Base-by-base conservation (phyloP, 73 alveolate genomes). In the Stentor roeselii region DNA sequence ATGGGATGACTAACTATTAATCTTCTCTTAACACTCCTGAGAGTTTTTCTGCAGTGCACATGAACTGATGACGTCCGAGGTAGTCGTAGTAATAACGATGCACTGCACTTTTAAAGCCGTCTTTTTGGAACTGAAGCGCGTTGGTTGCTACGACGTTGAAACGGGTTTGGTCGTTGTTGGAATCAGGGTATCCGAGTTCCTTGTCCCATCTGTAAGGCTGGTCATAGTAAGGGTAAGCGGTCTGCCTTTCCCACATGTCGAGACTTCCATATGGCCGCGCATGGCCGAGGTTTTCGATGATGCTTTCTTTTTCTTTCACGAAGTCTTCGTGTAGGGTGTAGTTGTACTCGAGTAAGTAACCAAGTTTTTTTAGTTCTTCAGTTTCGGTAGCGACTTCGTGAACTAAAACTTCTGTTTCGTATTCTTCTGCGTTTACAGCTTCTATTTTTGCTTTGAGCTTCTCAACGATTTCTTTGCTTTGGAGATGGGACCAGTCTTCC, bases 41-140 rank as follows among this genome's bases (percentile, higher is more conserved):
- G 6, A 76, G 84, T 38, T 76, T 76, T n/a, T 32, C 60, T 27
- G 59, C 74, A 21, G 84, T 76, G 39, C 84, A 76, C 78, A 76
- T 15, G 84, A 39, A 6, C 39, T 76, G 84, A 41, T 76, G 84
- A 36, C 74, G 32, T 37, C 84, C 84, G 30, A 76, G 21, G 35
- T 31, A 76, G 74, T 76, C 84, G 34, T 76, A 76, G 39, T 39
- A 76, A 76, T 76, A 76, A 36, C 84, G 32, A 21, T 14, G 15
- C 76, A 39, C 11, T 1, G 84, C 84, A 21, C 78, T n/a, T 35
- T 76, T 76, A 14, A 27, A n/a, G 14, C 14, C 21, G 67, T 76
- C 84, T 2, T 76, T 76, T 38, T 76, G 84, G 84, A 76, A 76
- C 37, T 76, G 74, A 35, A 76, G 39, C 2, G 39, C 60, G 34